A percentile compares a stretch with the other conserved stretches of the same genome.
Evolutionary conservation across 2,329 filamentous ascomycete genomes (phyloP).

Genomic region (Calonectria fujianensis): DNA sequence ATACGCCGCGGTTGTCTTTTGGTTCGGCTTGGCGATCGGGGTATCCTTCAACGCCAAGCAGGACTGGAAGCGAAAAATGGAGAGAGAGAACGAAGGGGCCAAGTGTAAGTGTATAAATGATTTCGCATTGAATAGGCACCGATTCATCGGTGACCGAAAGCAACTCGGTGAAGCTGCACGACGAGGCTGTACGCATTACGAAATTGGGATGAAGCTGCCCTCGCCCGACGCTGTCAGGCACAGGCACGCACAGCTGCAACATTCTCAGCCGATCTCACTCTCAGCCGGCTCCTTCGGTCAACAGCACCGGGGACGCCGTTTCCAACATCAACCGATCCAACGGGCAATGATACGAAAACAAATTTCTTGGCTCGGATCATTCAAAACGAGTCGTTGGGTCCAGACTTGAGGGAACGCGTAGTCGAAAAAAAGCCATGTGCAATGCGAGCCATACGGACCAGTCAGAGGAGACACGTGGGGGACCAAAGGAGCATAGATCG

Average conservation of each 20-base stretch:
- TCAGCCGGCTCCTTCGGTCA: slow-evolving; percentile 17
- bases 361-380: slow-evolving; percentile 20
- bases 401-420: slow-evolving; percentile 11
- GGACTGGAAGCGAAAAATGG: slow-evolving; percentile 1
- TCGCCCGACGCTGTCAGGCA: background rate
- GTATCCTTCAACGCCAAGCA: background rate
- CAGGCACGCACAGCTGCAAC: background rate
- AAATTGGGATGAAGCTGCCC: background rate
- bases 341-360: slow-evolving; percentile 20
- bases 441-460: slow-evolving; percentile 8
- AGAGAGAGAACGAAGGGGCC: background rate
- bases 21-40: slow-evolving; percentile 25
- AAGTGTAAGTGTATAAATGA: background rate
- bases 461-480: slow-evolving; percentile 16
- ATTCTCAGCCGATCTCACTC: slow-evolving; percentile 12
- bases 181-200: background rate
- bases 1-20: background rate
- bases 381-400: background rate
- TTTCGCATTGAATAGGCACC: background rate
- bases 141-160: background rate
- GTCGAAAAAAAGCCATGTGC: background rate
- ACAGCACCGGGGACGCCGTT: background rate
- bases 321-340: background rate
- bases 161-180: background rate
- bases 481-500: slow-evolving; percentile 1